A percentile compares a stretch with the other conserved stretches of the same genome.
phyloP scores from a whole-genome alignment of 441 rosid genomes.

The Gossypium schwendimanii region DNA sequence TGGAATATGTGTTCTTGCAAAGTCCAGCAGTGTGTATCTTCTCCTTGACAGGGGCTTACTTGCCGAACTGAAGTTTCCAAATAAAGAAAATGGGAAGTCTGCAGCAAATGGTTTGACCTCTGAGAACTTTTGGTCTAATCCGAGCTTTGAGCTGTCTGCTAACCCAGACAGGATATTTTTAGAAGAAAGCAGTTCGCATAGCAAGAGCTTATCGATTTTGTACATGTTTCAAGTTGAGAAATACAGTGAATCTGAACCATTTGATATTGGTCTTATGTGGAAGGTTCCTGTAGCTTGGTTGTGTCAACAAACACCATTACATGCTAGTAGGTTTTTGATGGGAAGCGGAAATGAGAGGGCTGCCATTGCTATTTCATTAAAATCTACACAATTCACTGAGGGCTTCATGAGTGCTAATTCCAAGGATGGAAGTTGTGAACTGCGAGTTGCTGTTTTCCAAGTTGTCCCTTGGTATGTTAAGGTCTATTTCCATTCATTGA shows the following conservation, averaged over 20 bases:
- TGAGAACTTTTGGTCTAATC: slow-evolving; percentile 26
- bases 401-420: slow-evolving; percentile 20
- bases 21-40: slow-evolving; percentile 61
- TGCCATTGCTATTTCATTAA: slow-evolving; percentile 79
- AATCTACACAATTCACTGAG: slow-evolving; percentile 37
- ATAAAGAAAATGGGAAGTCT: slow-evolving; percentile 25
- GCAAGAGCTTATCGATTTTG: slow-evolving; percentile 31
- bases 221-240: slow-evolving; percentile 51
- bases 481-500: slow-evolving; percentile 73
- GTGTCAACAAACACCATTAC: slow-evolving; percentile 64
- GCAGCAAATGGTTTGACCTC: slow-evolving; percentile 18
- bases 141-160: slow-evolving; percentile 49
- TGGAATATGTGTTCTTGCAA: slow-evolving; percentile 72
- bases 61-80: slow-evolving; percentile 26
- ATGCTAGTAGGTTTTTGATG: slow-evolving; percentile 76
- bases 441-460: slow-evolving; percentile 71
- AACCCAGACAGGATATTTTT: slow-evolving; percentile 53
- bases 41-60: slow-evolving; percentile 55
- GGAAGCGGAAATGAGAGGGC: slow-evolving; percentile 98
- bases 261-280: slow-evolving; percentile 74
- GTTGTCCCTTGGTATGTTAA: slow-evolving; percentile 95
- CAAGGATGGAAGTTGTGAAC: slow-evolving; percentile 28
- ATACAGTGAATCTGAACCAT: slow-evolving; percentile 46
- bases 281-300: slow-evolving; percentile 67
- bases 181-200: slow-evolving; percentile 34